Conservation (phyloP, 2,329 filamentous ascomycete species). For the Botrytis hyacinthi region DNA sequence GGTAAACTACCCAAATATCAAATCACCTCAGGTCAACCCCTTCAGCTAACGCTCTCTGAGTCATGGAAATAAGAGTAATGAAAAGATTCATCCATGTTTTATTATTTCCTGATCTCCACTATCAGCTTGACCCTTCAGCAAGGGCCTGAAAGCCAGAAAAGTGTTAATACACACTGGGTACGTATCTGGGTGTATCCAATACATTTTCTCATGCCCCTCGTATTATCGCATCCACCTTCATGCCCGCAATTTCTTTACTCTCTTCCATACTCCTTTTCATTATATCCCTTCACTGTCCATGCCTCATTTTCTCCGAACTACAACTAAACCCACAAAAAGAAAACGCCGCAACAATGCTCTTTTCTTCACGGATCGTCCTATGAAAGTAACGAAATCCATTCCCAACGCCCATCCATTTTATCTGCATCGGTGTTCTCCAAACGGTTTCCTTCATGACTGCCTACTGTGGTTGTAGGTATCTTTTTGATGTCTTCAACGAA, state of each 20-base stretch:
- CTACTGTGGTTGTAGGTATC: neutral
- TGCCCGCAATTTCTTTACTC: neutral
- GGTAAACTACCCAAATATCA: neutral
- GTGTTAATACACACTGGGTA: neutral
- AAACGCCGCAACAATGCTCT: slow-evolving; percentile 13
- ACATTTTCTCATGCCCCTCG: neutral
- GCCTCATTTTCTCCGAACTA: neutral
- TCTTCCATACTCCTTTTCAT: neutral
- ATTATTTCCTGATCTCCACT: neutral
- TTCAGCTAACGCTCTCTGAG: neutral
- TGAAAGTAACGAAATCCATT: neutral
- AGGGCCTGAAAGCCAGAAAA: slow-evolving; percentile 1
- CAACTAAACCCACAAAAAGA: neutral
- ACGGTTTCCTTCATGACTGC: neutral
- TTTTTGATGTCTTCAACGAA: neutral
- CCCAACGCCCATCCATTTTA: slow-evolving; percentile 9
- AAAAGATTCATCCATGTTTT: neutral
- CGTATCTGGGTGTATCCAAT: neutral
- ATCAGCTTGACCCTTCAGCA: neutral
- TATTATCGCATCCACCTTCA: neutral
- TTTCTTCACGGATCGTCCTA: neutral
- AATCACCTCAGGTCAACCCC: neutral
- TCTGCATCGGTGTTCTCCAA: neutral
- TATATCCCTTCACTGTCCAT: neutral
- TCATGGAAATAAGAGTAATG: neutral